Conservation (phyloP, 805 yeast genomes). For the Nakazawaea laoshanensis region DNA sequence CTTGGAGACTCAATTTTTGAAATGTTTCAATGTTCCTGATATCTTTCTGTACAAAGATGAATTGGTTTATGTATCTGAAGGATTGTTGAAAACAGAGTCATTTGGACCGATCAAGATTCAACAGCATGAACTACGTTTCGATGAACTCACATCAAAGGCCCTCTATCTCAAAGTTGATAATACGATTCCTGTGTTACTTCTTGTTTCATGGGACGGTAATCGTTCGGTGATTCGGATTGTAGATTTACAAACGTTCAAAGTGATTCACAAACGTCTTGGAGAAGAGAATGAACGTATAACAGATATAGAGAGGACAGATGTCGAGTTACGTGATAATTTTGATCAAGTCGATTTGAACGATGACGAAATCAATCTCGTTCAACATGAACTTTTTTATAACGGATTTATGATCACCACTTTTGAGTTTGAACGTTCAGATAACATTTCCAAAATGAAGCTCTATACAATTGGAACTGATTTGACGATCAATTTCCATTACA, state of each 20-base stretch:
- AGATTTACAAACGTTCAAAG: conserved; percentile 6
- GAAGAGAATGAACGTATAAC: background rate
- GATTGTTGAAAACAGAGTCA: too few species aligned
- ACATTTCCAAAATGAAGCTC: background rate
- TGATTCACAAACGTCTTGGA: background rate
- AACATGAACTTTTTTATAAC: conserved; percentile 1
- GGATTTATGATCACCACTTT: conserved; percentile 4
- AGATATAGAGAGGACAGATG: conserved; percentile 1
- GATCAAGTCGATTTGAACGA: conserved; percentile 2
- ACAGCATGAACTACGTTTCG: too few species aligned
- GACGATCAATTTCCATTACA: conserved; percentile 5
- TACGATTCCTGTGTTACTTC: too few species aligned
- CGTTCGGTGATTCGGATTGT: too few species aligned
- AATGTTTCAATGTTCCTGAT: too few species aligned
- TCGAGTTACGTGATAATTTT: background rate
- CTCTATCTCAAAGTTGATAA: too few species aligned
- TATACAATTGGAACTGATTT: conserved; percentile 6
- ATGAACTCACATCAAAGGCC: too few species aligned
- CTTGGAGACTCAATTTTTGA: too few species aligned
- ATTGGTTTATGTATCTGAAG: too few species aligned
- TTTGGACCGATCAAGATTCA: too few species aligned
- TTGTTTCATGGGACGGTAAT: too few species aligned
- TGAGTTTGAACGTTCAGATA: background rate
- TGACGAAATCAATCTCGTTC: background rate
- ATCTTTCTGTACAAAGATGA: too few species aligned